Evolutionary conservation across 78 protist species (phyloP).

Genomic region (Dictyostelium firmibasis): DNA sequence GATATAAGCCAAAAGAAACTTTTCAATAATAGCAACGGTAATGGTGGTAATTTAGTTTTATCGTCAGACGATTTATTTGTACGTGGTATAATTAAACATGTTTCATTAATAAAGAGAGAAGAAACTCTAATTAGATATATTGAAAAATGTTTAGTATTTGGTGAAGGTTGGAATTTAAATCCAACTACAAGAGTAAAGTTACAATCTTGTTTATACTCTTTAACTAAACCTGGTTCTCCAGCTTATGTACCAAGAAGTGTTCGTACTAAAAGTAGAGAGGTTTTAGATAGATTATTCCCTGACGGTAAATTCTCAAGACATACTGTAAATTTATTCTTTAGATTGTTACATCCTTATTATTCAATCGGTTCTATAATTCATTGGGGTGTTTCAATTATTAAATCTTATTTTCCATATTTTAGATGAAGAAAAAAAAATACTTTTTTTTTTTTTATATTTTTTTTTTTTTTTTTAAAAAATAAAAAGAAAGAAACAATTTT

Average conservation of each 20-base stretch:
- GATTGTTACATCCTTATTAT: slow-evolving; percentile 63
- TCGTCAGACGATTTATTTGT: slow-evolving; percentile 66
- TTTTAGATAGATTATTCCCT: slow-evolving; percentile 52
- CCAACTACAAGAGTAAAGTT: slow-evolving; percentile 52
- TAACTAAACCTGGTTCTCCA: slow-evolving; percentile 64
- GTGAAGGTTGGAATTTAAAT: slow-evolving; percentile 51
- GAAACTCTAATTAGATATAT: slow-evolving; percentile 53
- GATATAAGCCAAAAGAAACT: slow-evolving; percentile 3
- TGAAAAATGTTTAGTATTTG: slow-evolving; percentile 34
- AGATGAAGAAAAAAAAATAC: not conserved
- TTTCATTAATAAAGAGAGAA: slow-evolving; percentile 34
- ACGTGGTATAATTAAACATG: slow-evolving; percentile 48
- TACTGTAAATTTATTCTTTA: slow-evolving; percentile 67
- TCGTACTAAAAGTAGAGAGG: not conserved
- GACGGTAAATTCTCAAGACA: slow-evolving; percentile 45
- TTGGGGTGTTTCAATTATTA: slow-evolving; percentile 22
- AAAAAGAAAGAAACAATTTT: no score
- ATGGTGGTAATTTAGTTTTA: not conserved
- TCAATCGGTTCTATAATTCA: slow-evolving; percentile 48
- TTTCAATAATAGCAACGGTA: not conserved
- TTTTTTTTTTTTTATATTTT: no score
- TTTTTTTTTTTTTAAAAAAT: no score
- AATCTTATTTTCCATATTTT: slow-evolving; percentile 11
- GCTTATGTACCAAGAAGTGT: slow-evolving; percentile 59
- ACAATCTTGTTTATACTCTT: slow-evolving; percentile 74